Conservation (phyloP, 2,329 filamentous ascomycete genomes). For the Trichophyton schoenleinii region DNA sequence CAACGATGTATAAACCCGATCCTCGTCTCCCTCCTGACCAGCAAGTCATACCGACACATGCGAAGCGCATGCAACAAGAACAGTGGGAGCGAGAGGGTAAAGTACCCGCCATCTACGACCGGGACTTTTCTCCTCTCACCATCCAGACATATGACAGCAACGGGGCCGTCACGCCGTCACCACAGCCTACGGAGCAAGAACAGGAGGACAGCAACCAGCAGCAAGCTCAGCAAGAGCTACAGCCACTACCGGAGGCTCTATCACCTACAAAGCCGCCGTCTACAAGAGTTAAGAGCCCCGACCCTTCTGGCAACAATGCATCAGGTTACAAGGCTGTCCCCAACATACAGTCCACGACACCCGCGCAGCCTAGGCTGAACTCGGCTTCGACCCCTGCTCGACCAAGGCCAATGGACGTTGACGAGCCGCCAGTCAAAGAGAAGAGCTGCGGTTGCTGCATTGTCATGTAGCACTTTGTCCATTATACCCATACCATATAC, state of each 20-base stretch:
- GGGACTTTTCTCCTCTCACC: constrained; percentile 69
- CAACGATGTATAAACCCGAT: constrained; percentile 90
- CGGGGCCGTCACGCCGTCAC: constrained; percentile 7
- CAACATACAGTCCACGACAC: constrained; percentile 22
- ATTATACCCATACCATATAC: too few relatives aligned
- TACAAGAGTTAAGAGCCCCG: constrained; percentile 20
- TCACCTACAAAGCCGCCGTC: constrained; percentile 25
- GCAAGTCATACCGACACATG: constrained; percentile 88
- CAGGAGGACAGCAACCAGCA: not conserved
- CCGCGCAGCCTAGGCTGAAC: constrained; percentile 19
- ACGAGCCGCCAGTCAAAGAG: constrained; percentile 47
- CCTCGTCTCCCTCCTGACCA: constrained; percentile 87
- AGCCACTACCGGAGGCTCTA: constrained; percentile 12
- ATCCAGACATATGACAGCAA: constrained; percentile 27
- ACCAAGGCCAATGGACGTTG: constrained; percentile 39
- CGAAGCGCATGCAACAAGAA: constrained; percentile 79
- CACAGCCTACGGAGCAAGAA: constrained; percentile 10
- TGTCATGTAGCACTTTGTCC: constrained; percentile 46
- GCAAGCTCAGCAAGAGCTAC: not conserved
- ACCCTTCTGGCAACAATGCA: constrained; percentile 30
- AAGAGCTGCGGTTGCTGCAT: constrained; percentile 58
- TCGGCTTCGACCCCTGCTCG: constrained; percentile 24
- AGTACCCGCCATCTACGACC: constrained; percentile 73
- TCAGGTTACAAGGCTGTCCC: constrained; percentile 40
- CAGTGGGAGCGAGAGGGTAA: constrained; percentile 90